Evolutionary conservation across 140 eudicot species (phyloP).

Genomic region (Bidens hawaiensis): DNA sequence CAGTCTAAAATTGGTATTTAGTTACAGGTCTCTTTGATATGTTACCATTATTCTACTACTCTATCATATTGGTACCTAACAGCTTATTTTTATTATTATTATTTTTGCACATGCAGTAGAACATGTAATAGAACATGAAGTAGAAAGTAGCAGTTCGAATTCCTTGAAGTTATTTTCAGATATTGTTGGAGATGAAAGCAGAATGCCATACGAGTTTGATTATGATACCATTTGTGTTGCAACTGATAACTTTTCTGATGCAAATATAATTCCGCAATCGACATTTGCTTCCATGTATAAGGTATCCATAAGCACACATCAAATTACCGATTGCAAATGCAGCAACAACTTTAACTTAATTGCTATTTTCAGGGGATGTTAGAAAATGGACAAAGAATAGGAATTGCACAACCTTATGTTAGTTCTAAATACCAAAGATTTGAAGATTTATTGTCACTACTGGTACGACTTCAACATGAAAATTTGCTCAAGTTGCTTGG

Average conservation of each 20-base stretch:
- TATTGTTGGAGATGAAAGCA: neutral
- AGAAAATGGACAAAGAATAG: neutral
- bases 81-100: neutral
- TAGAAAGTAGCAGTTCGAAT: neutral
- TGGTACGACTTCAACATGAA: slow-evolving; percentile 18
- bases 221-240: neutral
- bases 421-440: neutral
- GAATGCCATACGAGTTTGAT: neutral
- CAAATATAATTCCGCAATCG: neutral
- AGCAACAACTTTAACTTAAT: neutral
- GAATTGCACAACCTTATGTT: neutral
- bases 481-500: slow-evolving; percentile 21
- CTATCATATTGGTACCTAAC: neutral
- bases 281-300: neutral
- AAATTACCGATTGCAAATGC: neutral
- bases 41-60: neutral
- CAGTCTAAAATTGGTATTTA: no score
- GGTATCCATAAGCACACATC: neutral
- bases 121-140: no score
- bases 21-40: neutral
- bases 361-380: neutral
- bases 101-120: neutral
- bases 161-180: neutral
- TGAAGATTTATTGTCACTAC: neutral
- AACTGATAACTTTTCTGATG: neutral